Percentiles rank a stretch among this genome's conserved stretches.
These are phyloP conservation scores for Colletotrichum sublineola DNA, from an alignment of 2,329 filamentous ascomycete species.

Conservation along the genomic window DNA sequence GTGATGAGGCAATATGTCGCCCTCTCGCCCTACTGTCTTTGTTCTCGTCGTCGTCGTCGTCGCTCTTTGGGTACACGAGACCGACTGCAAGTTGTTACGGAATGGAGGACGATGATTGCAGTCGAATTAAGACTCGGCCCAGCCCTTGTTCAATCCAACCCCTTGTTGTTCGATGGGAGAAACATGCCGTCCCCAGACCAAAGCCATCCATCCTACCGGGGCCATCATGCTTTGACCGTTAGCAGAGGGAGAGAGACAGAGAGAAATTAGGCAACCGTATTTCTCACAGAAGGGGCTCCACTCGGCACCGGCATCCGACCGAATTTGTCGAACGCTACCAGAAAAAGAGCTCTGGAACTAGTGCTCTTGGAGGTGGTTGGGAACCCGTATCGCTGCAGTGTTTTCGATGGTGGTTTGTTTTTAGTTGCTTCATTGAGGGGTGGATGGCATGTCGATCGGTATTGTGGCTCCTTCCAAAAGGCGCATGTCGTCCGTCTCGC, in stretches of 20 bases:
- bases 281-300: neutral
- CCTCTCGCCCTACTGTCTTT: neutral
- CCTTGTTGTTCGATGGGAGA: neutral
- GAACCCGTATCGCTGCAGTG: too few relatives aligned
- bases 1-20: neutral
- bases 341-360: too few relatives aligned
- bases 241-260: neutral
- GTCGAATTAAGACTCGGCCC: neutral
- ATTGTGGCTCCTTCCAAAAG: neutral
- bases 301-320: neutral
- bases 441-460: too few relatives aligned
- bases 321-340: neutral
- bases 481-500: neutral
- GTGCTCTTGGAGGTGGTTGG: neutral
- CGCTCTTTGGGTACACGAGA: too few relatives aligned
- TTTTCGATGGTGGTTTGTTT: too few relatives aligned
- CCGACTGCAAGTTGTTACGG: neutral
- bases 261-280: slow-evolving; percentile 17
- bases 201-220: neutral
- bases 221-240: neutral
- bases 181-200: neutral
- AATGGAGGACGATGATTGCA: too few relatives aligned
- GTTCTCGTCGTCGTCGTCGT: neutral
- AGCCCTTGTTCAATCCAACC: neutral
- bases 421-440: neutral